Conservation (phyloP, 345 rosid genomes). For the Gossypium bickii region DNA sequence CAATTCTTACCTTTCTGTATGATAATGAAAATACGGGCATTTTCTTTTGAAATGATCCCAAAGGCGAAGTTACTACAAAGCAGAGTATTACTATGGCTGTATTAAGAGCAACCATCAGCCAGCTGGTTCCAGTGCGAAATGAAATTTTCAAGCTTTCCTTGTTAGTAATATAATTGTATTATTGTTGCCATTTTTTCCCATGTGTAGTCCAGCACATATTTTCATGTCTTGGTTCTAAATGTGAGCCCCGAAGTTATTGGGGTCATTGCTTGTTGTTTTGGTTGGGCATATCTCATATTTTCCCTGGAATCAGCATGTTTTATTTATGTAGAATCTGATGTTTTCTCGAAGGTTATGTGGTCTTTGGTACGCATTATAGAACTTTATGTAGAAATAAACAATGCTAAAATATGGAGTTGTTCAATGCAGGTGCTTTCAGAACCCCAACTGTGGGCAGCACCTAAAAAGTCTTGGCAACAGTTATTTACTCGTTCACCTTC, state of each 20-base stretch:
- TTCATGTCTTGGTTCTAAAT: no score
- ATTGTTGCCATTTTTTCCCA: neutral
- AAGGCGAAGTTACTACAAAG: neutral
- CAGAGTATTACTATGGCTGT: neutral
- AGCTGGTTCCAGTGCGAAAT: neutral
- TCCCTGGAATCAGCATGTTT: neutral
- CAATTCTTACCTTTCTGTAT: neutral
- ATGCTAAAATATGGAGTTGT: constrained; percentile 20
- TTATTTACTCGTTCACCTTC: constrained; percentile 68
- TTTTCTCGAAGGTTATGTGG: neutral
- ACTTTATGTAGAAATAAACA: constrained; percentile 15
- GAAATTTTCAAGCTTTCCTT: neutral
- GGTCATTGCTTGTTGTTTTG: no score
- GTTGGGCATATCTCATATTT: neutral
- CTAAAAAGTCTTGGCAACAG: constrained; percentile 93
- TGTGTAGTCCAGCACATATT: no score
- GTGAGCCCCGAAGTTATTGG: no score
- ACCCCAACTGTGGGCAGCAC: constrained; percentile 44
- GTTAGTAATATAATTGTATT: constrained; percentile 2
- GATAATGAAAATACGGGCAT: neutral
- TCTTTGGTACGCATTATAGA: neutral
- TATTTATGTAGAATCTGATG: constrained; percentile 1
- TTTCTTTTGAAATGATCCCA: constrained; percentile 6
- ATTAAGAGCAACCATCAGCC: neutral
- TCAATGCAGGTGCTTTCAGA: constrained; percentile 64